phyloP scores from a whole-genome alignment of 2,329 filamentous ascomycete genomes.

The Fusarium sp. region DNA sequence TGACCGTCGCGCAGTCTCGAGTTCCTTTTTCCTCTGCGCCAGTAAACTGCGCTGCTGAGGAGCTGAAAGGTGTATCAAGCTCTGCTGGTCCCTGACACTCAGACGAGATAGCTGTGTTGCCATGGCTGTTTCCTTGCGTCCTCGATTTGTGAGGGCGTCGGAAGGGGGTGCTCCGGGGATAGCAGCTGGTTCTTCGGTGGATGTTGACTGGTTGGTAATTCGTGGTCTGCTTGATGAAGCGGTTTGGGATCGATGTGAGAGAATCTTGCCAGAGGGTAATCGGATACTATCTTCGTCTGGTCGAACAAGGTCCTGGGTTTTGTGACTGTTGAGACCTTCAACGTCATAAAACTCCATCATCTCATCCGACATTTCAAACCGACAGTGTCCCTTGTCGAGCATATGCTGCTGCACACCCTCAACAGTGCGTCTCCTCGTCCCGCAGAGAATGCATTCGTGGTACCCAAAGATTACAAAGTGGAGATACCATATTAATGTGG shows the following conservation, averaged over 20 bases:
- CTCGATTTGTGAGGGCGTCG: slow-evolving; percentile 8
- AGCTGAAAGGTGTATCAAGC: slow-evolving; percentile 31
- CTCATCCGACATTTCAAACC: slow-evolving; percentile 55
- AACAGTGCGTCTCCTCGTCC: slow-evolving; percentile 54
- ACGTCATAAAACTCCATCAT: slow-evolving; percentile 51
- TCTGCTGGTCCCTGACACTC: slow-evolving; percentile 31
- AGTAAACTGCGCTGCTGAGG: slow-evolving; percentile 31
- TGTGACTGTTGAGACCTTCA: neutral
- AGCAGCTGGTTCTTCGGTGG: neutral
- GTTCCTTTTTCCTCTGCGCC: slow-evolving; percentile 23
- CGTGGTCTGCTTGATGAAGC: neutral
- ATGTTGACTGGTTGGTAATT: neutral
- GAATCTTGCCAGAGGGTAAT: slow-evolving; percentile 4
- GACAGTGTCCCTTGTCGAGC: slow-evolving; percentile 62
- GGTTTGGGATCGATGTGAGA: neutral
- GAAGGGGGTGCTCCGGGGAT: accelerated
- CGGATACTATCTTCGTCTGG: neutral
- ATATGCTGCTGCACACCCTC: slow-evolving; percentile 65
- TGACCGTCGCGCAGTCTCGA: slow-evolving; percentile 8
- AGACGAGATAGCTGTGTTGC: slow-evolving; percentile 23
- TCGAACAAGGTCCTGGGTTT: neutral
- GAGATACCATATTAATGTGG: slow-evolving; percentile 60
- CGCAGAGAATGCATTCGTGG: slow-evolving; percentile 64
- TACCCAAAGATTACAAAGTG: slow-evolving; percentile 61
- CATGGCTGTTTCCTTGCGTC: slow-evolving; percentile 10